phyloP scores from a whole-genome alignment of 192 early-diverging fungal genomes.

The Gonapodya prolifera region DNA sequence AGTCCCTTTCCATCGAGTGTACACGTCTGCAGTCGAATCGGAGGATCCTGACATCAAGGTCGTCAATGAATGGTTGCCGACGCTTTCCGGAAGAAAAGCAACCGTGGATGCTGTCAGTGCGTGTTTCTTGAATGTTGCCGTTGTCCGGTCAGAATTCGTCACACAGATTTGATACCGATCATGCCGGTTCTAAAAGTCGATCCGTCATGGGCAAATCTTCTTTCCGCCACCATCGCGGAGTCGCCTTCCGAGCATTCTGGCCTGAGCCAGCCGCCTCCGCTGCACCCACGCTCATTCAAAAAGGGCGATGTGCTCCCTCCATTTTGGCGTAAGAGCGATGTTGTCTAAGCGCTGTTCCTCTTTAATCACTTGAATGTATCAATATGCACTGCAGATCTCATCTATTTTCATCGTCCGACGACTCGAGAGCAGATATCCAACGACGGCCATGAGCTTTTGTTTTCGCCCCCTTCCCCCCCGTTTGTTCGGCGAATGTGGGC shows the following conservation, averaged over 20 bases:
- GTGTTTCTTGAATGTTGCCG: too few relatives aligned
- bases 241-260: not conserved
- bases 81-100: not conserved
- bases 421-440: not conserved
- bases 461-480: conserved; percentile 55
- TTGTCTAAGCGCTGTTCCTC: too few relatives aligned
- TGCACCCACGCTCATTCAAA: not conserved
- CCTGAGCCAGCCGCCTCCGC: not conserved
- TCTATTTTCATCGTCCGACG: not conserved
- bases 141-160: too few relatives aligned
- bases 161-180: too few relatives aligned
- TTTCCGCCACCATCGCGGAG: not conserved
- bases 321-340: not conserved
- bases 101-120: too few relatives aligned
- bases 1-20: too few relatives aligned
- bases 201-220: not conserved
- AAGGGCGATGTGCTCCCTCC: not conserved
- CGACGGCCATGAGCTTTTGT: conserved; percentile 73
- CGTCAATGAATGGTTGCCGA: not conserved
- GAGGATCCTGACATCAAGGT: too few relatives aligned
- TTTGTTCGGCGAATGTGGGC: conserved; percentile 79
- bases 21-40: too few relatives aligned
- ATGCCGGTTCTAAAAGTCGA: too few relatives aligned
- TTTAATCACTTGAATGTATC: too few relatives aligned
- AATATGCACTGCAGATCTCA: not conserved